A percentile compares a stretch with the other conserved stretches of the same genome.
Evolutionary conservation across 345 rosid species (phyloP).

Genomic region (Acer yangbiense): DNA sequence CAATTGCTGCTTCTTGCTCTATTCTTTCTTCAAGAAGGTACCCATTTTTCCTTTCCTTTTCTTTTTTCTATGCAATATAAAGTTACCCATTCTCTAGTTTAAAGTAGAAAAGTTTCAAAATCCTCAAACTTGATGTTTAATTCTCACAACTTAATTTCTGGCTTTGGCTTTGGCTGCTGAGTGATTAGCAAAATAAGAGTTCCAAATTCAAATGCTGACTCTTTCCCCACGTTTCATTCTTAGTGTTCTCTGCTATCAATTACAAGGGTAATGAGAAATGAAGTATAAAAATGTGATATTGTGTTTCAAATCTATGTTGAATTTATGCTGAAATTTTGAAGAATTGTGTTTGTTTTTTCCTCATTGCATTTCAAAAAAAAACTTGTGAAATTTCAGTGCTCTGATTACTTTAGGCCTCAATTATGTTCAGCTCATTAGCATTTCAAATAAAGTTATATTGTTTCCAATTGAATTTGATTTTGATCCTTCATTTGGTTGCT

Average conservation of each 20-base stretch:
- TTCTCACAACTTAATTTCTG: background rate
- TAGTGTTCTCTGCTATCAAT: background rate
- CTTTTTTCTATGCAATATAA: background rate
- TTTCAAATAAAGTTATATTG: background rate
- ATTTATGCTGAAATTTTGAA: background rate
- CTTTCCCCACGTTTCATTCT: background rate
- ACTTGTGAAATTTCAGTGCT: background rate
- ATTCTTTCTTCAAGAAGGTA: constrained; percentile 62
- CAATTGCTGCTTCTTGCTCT: constrained; percentile 48
- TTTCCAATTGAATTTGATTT: background rate
- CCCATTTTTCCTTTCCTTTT: background rate
- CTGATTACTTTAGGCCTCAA: background rate
- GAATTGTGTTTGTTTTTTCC: background rate
- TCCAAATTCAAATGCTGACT: background rate
- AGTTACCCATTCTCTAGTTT: background rate
- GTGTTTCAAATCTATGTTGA: too few species aligned
- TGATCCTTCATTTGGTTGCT: background rate
- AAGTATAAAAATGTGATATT: too few species aligned
- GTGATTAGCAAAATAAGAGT: background rate
- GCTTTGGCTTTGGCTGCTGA: background rate
- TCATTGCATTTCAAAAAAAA: background rate
- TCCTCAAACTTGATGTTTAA: background rate
- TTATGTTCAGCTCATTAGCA: background rate
- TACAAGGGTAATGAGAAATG: too few species aligned
- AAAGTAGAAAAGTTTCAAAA: too few species aligned